Conservation (phyloP, 805 yeast species). For the Metschnikowia lunata region DNA sequence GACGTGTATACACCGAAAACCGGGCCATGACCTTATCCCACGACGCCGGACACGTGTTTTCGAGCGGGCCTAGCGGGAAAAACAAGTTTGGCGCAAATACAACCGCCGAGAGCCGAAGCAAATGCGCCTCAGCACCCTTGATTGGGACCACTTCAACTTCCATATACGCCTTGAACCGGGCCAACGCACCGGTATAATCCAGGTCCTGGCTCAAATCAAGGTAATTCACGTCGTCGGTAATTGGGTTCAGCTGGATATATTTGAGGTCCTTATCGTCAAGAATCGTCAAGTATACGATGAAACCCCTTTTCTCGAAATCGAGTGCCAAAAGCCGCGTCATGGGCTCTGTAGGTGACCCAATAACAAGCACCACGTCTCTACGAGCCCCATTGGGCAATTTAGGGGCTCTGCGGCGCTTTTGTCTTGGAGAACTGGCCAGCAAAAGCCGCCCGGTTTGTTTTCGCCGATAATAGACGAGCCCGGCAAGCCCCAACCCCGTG, state of each 20-base stretch:
- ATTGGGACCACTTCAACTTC: conserved; percentile 55
- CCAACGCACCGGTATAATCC: conserved; percentile 44
- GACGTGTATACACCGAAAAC: conserved; percentile 44
- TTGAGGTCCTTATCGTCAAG: conserved; percentile 54
- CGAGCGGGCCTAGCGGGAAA: conserved; percentile 66
- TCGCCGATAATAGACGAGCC: conserved; percentile 5
- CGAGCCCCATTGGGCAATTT: conserved; percentile 67
- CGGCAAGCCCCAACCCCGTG: conserved; percentile 11
- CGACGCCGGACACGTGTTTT: conserved; percentile 45
- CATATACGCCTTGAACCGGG: conserved; percentile 46
- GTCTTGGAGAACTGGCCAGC: not conserved
- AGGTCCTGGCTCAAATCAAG: conserved; percentile 49
- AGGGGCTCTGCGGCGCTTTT: conserved; percentile 48
- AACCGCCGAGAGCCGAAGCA: conserved; percentile 57
- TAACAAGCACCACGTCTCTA: conserved; percentile 65
- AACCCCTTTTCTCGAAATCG: conserved; percentile 76
- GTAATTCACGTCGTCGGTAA: conserved; percentile 66
- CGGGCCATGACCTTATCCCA: conserved; percentile 51
- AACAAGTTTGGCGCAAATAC: conserved; percentile 66
- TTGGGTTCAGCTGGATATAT: conserved; percentile 50
- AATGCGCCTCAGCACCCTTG: conserved; percentile 53
- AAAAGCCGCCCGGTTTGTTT: not conserved
- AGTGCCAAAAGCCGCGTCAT: conserved; percentile 63
- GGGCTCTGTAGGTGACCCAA: conserved; percentile 77
- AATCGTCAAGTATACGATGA: conserved; percentile 75